Percentiles rank a stretch among this genome's conserved stretches.
These are phyloP conservation scores for Cladosporium sp. DNA, from an alignment of 2,329 filamentous ascomycete species.

Conservation along the genomic window DNA sequence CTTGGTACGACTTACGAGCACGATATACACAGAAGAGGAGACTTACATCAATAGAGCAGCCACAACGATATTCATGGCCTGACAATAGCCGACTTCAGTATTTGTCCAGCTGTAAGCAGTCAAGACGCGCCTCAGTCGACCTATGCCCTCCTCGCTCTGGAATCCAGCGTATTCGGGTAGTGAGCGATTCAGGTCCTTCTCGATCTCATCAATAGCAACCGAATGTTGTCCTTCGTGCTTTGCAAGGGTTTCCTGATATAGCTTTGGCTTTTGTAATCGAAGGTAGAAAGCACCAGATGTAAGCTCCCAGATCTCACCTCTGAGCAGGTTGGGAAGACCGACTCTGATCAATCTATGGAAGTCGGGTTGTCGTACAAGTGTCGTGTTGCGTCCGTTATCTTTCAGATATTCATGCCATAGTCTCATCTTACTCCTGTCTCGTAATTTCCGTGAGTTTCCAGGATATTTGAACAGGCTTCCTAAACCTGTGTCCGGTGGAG, in stretches of 20 bases:
- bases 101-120: conserved; percentile 98
- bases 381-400: conserved; percentile 92
- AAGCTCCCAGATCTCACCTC: conserved; percentile 94
- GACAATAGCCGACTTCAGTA: conserved; percentile 92
- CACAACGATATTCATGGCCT: conserved; percentile 99
- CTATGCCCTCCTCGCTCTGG: conserved; percentile 93
- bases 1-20: background rate
- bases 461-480: conserved; percentile 93
- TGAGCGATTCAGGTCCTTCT: conserved; percentile 95
- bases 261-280: conserved; percentile 75
- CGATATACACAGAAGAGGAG: conserved; percentile 5
- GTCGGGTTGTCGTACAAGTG: conserved; percentile 87
- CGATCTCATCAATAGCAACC: conserved; percentile 95
- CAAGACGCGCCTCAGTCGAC: conserved; percentile 78
- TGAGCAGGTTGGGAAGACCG: conserved; percentile 83
- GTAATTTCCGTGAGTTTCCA: conserved; percentile 86
- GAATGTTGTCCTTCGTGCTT: conserved; percentile 84
- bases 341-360: conserved; percentile 97
- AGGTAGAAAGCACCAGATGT: conserved; percentile 88
- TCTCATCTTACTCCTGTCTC: conserved; percentile 94
- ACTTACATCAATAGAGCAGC: conserved; percentile 85
- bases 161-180: conserved; percentile 96
- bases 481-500: conserved; percentile 82
- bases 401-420: conserved; percentile 90
- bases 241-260: conserved; percentile 77